phyloP scores from a whole-genome alignment of 2,329 filamentous ascomycete species.

The Aquanectria penicillioides region DNA sequence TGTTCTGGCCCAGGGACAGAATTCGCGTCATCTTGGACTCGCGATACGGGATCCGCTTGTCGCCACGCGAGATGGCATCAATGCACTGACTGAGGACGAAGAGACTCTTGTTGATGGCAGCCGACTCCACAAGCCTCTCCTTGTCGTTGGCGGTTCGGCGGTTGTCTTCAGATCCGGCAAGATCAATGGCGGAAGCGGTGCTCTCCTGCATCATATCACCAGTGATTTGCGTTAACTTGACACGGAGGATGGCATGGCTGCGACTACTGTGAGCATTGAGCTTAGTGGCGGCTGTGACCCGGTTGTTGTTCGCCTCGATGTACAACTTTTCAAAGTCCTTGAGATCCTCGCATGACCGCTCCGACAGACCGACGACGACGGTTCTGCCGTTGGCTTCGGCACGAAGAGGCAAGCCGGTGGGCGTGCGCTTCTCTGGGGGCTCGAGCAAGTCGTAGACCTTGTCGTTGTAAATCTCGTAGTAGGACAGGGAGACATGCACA shows the following conservation, averaged over 20 bases:
- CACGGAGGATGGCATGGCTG: conserved; percentile 89
- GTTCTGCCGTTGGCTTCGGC: conserved; percentile 90
- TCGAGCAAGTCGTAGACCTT: conserved; percentile 94
- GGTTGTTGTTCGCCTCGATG: conserved; percentile 90
- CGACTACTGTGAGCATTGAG: conserved; percentile 91
- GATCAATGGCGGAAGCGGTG: conserved; percentile 91
- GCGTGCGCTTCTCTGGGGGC: conserved; percentile 84
- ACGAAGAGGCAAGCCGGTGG: conserved; percentile 81
- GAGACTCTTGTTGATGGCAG: conserved; percentile 96
- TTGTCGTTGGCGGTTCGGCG: conserved; percentile 92
- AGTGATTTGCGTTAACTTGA: conserved; percentile 84
- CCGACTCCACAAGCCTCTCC: conserved; percentile 91
- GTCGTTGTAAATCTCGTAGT: conserved; percentile 98
- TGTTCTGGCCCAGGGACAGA: conserved; percentile 90
- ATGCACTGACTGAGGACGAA: conserved; percentile 96
- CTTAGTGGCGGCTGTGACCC: conserved; percentile 90
- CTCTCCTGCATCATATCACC: conserved; percentile 76
- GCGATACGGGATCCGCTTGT: conserved; percentile 86
- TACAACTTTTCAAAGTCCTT: conserved; percentile 93
- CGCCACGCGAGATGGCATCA: conserved; percentile 84
- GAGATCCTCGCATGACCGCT: conserved; percentile 82
- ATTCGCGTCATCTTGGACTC: conserved; percentile 99
- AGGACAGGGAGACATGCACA: conserved; percentile 82
- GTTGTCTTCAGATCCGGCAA: conserved; percentile 96
- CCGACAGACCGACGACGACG: conserved; percentile 85